Conservation (phyloP, 2,329 filamentous ascomycete genomes). For the Tolypocladium guangdongense region DNA sequence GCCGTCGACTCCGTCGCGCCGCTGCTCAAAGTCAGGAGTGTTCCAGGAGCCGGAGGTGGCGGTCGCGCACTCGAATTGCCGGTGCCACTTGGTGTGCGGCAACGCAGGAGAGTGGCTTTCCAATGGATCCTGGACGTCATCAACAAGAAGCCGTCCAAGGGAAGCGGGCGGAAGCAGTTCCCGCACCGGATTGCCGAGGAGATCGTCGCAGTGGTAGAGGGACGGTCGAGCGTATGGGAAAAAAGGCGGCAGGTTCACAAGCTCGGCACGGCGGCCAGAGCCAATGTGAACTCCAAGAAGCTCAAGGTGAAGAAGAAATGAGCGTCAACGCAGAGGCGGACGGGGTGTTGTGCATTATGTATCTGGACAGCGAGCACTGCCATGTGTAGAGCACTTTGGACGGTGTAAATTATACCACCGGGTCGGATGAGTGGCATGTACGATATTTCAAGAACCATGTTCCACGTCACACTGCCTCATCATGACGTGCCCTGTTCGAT, state of each 20-base stretch:
- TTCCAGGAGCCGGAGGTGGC: slow-evolving; percentile 74
- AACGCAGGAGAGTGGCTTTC: slow-evolving; percentile 69
- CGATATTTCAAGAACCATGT: background rate
- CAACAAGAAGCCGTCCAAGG: slow-evolving; percentile 62
- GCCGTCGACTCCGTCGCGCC: slow-evolving; percentile 91
- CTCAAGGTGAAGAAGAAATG: slow-evolving; percentile 23
- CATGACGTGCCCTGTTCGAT: background rate
- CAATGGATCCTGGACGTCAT: slow-evolving; percentile 85
- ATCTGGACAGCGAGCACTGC: background rate
- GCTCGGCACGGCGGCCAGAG: slow-evolving; percentile 64
- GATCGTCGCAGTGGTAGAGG: slow-evolving; percentile 79
- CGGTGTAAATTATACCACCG: background rate
- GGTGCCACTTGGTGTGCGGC: slow-evolving; percentile 60
- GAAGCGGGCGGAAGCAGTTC: slow-evolving; percentile 61
- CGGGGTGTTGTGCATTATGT: background rate
- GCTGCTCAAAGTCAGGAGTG: slow-evolving; percentile 65
- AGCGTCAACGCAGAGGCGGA: background rate
- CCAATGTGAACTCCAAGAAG: slow-evolving; percentile 48
- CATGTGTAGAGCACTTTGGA: background rate
- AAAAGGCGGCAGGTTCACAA: slow-evolving; percentile 69
- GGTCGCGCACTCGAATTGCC: slow-evolving; percentile 77
- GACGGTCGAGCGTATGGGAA: slow-evolving; percentile 75
- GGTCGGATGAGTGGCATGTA: background rate
- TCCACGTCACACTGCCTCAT: background rate
- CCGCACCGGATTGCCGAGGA: slow-evolving; percentile 75